phyloP scores from a whole-genome alignment of 78 protist species.

The Dictyostelium intermedium region DNA sequence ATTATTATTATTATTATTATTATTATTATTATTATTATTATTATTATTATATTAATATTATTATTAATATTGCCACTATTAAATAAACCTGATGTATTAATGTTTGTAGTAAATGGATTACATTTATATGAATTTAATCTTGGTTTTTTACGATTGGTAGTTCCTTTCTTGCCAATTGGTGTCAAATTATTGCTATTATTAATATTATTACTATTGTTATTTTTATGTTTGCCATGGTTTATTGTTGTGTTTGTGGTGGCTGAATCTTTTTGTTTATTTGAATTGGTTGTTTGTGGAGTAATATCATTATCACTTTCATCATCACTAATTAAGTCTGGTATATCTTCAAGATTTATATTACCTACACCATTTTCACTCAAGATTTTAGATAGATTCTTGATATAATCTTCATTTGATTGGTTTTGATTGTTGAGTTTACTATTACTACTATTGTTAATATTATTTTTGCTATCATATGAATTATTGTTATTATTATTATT shows the following conservation, averaged over 20 bases:
- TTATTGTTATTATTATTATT: not conserved
- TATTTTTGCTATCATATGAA: not conserved
- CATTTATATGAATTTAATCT: not conserved
- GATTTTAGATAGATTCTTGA: not conserved
- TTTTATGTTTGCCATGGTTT: not conserved
- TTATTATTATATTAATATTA: too few species aligned
- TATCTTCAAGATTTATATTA: constrained; percentile 11
- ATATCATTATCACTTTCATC: constrained; percentile 10
- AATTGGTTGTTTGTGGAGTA: not conserved
- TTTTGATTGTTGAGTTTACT: not conserved
- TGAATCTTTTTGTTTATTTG: not conserved
- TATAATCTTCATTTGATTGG: not conserved
- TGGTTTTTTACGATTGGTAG: constrained; percentile 1
- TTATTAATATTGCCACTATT: too few species aligned
- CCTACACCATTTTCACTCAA: not conserved
- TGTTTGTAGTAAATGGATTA: not conserved
- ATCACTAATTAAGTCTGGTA: constrained; percentile 35
- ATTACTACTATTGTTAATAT: not conserved
- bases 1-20: too few species aligned
- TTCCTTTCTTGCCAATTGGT: not conserved
- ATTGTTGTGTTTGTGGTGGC: not conserved
- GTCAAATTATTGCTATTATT: not conserved
- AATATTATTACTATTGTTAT: not conserved
- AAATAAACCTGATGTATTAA: not conserved
- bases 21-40: too few species aligned